Evolutionary conservation across 2,329 filamentous ascomycete genomes (phyloP).

Genomic region (Phialophora tarda): DNA sequence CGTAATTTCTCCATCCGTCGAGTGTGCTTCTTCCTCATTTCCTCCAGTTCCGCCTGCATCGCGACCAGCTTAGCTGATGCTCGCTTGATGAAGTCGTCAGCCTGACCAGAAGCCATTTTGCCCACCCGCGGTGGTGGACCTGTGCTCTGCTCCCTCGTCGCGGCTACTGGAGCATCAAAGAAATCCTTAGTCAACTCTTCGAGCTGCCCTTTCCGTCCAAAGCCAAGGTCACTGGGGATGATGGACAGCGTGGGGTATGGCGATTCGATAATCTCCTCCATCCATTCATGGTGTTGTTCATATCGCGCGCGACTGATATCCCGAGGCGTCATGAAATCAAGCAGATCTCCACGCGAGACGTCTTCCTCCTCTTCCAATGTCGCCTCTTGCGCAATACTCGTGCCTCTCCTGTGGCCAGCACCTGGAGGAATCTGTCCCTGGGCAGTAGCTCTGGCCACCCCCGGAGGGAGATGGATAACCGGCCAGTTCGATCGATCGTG

Average conservation of each 20-base stretch:
- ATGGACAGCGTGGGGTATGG: conserved; percentile 87
- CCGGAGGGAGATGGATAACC: conserved; percentile 70
- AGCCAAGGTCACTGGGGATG: conserved; percentile 80
- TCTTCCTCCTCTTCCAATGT: conserved; percentile 88
- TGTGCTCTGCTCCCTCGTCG: conserved; percentile 38
- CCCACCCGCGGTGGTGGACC: conserved; percentile 54
- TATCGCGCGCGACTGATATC: conserved; percentile 89
- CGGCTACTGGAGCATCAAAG: conserved; percentile 66
- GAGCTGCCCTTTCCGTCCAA: conserved; percentile 83
- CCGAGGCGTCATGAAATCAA: conserved; percentile 85
- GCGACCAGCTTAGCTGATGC: conserved; percentile 73
- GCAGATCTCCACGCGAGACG: conserved; percentile 81
- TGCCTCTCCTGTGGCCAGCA: conserved; percentile 48
- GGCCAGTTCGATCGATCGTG: conserved; percentile 91
- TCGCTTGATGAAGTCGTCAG: conserved; percentile 82
- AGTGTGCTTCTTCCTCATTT: conserved; percentile 79
- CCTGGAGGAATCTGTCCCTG: conserved; percentile 32
- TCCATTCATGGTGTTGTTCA: conserved; percentile 96
- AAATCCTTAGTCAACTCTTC: conserved; percentile 82
- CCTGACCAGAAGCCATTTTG: conserved; percentile 74
- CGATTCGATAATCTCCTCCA: conserved; percentile 94
- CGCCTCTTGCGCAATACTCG: conserved; percentile 52
- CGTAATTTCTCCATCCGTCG: conserved; percentile 76
- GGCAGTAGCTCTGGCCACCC: conserved; percentile 30
- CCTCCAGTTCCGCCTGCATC: conserved; percentile 80